These are phyloP conservation scores for Ulmus americana DNA, from an alignment of 331 rosid species.

Conservation along the genomic window DNA sequence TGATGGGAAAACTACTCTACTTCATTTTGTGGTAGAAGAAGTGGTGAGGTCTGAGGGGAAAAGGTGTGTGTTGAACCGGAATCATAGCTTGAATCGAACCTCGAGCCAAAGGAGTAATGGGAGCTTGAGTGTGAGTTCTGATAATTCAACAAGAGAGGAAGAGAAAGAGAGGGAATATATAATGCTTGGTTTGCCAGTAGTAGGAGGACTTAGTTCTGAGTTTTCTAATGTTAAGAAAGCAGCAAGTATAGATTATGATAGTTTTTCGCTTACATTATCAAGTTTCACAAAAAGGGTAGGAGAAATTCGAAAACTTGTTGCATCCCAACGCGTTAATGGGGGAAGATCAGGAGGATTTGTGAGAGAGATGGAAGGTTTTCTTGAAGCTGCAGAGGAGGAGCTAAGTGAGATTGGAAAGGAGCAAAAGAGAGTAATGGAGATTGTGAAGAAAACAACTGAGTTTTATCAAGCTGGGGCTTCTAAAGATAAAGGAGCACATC, in stretches of 20 bases:
- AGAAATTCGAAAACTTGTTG: conserved; percentile 33
- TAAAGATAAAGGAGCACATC: conserved; percentile 46
- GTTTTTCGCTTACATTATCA: conserved; percentile 41
- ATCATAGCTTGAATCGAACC: conserved; percentile 44
- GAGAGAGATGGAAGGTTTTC: conserved; percentile 61
- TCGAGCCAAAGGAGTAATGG: conserved; percentile 24
- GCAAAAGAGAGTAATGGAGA: conserved; percentile 48
- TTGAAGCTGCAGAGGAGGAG: conserved; percentile 52
- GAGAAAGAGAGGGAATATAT: conserved; percentile 58
- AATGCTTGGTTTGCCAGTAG: conserved; percentile 69
- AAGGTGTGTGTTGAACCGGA: conserved; percentile 54
- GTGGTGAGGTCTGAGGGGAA: conserved; percentile 89
- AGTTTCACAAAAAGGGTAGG: conserved; percentile 41
- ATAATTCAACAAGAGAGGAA: conserved; percentile 34
- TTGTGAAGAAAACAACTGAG: conserved; percentile 60
- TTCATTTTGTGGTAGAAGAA: conserved; percentile 90
- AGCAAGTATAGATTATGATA: conserved; percentile 50
- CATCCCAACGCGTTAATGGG: conserved; percentile 36
- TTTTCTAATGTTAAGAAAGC: conserved; percentile 75
- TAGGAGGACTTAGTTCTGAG: conserved; percentile 84
- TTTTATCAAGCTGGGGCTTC: conserved; percentile 78
- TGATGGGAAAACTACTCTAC: conserved; percentile 84
- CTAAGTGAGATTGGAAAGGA: conserved; percentile 43
- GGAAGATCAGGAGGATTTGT: conserved; percentile 47
- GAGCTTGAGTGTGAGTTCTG: conserved; percentile 17